Conservation (phyloP, 2,329 filamentous ascomycete species). For the Pseudogymnoascus sp. region DNA sequence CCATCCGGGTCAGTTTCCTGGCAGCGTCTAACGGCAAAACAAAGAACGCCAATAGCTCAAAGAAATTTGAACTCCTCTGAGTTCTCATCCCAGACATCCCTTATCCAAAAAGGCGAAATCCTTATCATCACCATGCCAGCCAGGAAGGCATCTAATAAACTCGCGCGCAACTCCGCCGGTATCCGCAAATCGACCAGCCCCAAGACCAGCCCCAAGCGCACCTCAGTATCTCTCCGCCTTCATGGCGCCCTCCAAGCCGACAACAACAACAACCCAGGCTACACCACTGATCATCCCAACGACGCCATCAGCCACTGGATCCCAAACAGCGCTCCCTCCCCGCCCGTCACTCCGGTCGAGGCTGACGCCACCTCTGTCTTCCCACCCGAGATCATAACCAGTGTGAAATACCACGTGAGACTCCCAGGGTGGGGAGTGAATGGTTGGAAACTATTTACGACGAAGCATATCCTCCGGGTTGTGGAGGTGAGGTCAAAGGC, state of each 20-base stretch:
- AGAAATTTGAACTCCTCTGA: background rate
- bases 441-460: background rate
- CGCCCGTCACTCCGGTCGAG: background rate
- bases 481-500: background rate
- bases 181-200: background rate
- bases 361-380: background rate
- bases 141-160: background rate
- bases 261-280: no score
- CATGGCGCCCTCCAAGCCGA: no score
- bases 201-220: background rate
- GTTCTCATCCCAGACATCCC: background rate
- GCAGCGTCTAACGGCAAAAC: background rate
- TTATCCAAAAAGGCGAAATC: background rate
- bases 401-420: background rate
- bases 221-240: background rate
- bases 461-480: background rate
- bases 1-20: background rate
- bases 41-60: background rate
- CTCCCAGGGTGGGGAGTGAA: background rate
- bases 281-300: no score
- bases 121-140: background rate
- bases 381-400: background rate
- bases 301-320: no score
- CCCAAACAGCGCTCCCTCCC: no score
- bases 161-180: background rate